Conservation (phyloP, 306 rosid species). For the Vicia faba region DNA sequence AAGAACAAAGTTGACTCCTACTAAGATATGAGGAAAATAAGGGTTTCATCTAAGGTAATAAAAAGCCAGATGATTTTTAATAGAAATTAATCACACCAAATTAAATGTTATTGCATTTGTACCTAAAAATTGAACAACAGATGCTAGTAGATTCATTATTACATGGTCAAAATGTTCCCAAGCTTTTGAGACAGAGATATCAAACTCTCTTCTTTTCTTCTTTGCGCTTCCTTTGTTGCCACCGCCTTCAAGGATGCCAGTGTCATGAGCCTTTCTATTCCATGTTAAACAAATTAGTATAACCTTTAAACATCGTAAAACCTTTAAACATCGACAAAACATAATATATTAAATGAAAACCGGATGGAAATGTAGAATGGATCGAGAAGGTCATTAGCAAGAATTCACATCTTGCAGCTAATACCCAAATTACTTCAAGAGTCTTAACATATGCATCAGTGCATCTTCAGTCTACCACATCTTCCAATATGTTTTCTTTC, state of each 20-base stretch:
- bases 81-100: slow-evolving; percentile 32
- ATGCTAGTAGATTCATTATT: slow-evolving; percentile 91
- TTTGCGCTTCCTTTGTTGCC: slow-evolving; percentile 54
- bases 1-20: background rate
- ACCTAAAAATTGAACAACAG: slow-evolving; percentile 92
- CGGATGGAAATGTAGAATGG: too few relatives aligned
- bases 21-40: slow-evolving; percentile 20
- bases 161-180: slow-evolving; percentile 92
- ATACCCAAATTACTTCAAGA: too few relatives aligned
- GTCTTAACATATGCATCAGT: too few relatives aligned
- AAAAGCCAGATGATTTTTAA: slow-evolving; percentile 1
- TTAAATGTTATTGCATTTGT: slow-evolving; percentile 46
- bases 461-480: too few relatives aligned
- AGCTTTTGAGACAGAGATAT: slow-evolving; percentile 47
- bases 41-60: slow-evolving; percentile 6
- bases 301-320: too few relatives aligned
- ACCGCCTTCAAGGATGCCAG: slow-evolving; percentile 42
- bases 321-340: too few relatives aligned
- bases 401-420: too few relatives aligned
- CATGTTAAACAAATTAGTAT: slow-evolving; percentile 54
- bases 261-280: slow-evolving; percentile 42
- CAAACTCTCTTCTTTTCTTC: slow-evolving; percentile 66
- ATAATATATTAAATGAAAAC: too few relatives aligned
- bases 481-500: too few relatives aligned
- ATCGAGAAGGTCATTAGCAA: too few relatives aligned